phyloP scores from a whole-genome alignment of 2,329 filamentous ascomycete genomes.

The Botrytis galanthina region DNA sequence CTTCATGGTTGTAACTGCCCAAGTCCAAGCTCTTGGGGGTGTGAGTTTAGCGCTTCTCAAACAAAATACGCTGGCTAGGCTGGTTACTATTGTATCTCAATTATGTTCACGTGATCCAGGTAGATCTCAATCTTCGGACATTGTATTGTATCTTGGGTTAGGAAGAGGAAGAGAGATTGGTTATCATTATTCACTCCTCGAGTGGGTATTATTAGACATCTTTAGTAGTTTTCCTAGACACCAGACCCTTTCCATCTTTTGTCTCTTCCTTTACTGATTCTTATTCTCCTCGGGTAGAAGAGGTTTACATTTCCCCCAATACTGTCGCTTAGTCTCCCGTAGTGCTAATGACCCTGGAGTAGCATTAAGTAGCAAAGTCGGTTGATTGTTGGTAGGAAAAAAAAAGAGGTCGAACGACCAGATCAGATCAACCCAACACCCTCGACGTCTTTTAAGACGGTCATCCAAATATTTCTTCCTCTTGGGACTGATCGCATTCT shows the following conservation, averaged over 20 bases:
- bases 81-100: not conserved
- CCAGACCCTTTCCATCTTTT: not conserved
- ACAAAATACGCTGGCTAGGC: not conserved
- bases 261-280: not conserved
- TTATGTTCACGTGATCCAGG: conserved; percentile 8
- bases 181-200: not conserved
- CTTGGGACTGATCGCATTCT: conserved; percentile 30
- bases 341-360: conserved; percentile 12
- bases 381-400: conserved; percentile 7
- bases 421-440: conserved; percentile 11
- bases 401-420: conserved; percentile 17
- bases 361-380: conserved; percentile 12
- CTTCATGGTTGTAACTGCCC: conserved; percentile 19
- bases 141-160: not conserved
- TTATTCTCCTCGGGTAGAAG: conserved; percentile 12
- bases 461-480: conserved; percentile 24
- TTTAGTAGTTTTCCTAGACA: not conserved
- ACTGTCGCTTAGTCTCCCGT: conserved; percentile 17
- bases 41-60: conserved; percentile 12
- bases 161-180: not conserved
- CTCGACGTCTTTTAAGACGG: conserved; percentile 17
- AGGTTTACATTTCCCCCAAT: conserved; percentile 3
- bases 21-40: conserved; percentile 10
- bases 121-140: not conserved
- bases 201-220: not conserved